Evolutionary conservation across 176 grass and related monocot genomes (phyloP).

Genomic region (Lolium perenne): DNA sequence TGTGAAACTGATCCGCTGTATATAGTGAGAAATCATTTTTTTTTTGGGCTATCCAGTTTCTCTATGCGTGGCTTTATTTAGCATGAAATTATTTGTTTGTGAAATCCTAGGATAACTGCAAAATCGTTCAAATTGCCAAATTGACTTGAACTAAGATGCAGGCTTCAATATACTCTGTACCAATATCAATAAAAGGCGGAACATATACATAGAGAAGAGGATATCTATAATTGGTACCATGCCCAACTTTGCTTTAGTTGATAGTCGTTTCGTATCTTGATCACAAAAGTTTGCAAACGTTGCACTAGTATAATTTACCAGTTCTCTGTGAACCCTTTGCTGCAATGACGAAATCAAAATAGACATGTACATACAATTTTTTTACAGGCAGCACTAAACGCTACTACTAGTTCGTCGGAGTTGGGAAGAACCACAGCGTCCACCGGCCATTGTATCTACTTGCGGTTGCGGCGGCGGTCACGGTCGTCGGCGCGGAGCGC

Average conservation of each 20-base stretch:
- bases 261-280: too few relatives aligned
- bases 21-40: neutral
- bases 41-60: neutral
- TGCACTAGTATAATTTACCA: neutral
- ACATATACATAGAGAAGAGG: too few relatives aligned
- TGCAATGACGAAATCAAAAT: neutral
- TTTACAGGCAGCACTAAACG: constrained; percentile 1
- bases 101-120: neutral
- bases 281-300: too few relatives aligned
- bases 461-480: neutral
- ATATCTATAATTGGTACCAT: too few relatives aligned
- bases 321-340: neutral
- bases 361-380: neutral
- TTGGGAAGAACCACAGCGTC: neutral
- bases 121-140: neutral
- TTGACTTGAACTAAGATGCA: too few relatives aligned
- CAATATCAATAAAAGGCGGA: too few relatives aligned
- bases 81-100: neutral
- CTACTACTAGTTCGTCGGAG: neutral
- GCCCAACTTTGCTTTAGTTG: too few relatives aligned
- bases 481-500: constrained; percentile 16
- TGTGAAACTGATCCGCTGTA: constrained; percentile 8
- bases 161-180: too few relatives aligned
- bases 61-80: neutral
- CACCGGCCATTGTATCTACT: neutral